Conservation (phyloP, 2,329 filamentous ascomycete genomes). For the Ophiostoma montium region DNA sequence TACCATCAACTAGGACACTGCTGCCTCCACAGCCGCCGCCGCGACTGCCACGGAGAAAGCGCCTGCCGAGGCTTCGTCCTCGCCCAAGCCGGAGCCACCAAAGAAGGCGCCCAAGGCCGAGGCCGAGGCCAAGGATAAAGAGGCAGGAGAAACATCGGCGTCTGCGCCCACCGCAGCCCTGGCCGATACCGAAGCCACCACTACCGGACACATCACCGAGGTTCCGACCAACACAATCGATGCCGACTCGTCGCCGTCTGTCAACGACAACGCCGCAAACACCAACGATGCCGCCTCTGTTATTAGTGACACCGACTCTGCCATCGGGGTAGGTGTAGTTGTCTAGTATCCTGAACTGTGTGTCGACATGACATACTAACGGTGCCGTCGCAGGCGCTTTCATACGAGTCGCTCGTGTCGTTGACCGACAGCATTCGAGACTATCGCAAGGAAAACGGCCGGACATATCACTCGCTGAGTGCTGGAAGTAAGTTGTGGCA, state of each 20-base stretch:
- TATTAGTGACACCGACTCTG: conserved; percentile 8
- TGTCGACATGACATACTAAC: not conserved
- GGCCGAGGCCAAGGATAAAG: no score
- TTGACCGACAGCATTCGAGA: conserved; percentile 11
- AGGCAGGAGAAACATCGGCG: no score
- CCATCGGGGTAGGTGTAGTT: conserved; percentile 3
- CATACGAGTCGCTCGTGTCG: conserved; percentile 4
- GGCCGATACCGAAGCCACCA: not conserved
- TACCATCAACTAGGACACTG: conserved; percentile 1
- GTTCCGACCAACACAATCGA: not conserved
- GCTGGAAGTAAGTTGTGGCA: conserved; percentile 7
- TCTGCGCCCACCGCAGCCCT: no score
- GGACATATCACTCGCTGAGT: conserved; percentile 11
- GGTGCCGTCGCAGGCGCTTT: not conserved
- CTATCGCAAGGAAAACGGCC: conserved; percentile 10
- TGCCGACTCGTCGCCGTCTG: not conserved
- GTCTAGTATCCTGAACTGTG: not conserved
- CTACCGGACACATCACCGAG: not conserved
- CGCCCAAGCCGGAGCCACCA: not conserved
- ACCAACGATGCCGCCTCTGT: not conserved
- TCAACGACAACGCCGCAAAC: not conserved
- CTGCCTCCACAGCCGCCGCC: conserved; percentile 3
- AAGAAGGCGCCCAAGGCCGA: no score
- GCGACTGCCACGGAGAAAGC: not conserved
- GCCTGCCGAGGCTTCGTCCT: not conserved